A percentile compares a stretch with the other conserved stretches of the same genome.
Conservation (phyloP, 257 asterid species). For the Mitragyna speciosa region DNA sequence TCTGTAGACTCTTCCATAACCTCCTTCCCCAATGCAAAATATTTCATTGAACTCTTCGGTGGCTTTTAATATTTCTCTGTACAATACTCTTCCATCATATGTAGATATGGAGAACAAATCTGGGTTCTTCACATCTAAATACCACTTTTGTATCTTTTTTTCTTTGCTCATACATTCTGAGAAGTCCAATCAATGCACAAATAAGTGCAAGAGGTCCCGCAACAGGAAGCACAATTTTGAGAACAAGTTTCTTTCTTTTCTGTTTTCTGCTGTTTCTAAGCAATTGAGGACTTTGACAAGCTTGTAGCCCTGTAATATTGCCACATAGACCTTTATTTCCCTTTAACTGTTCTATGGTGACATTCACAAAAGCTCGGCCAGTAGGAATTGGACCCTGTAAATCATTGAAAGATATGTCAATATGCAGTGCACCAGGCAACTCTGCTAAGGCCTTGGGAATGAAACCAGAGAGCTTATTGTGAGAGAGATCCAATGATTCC, state of each 20-base stretch:
- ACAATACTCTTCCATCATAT: conserved; percentile 30
- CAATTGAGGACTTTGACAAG: conserved; percentile 15
- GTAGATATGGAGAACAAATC: conserved; percentile 18
- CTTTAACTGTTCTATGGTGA: conserved; percentile 22
- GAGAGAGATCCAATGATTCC: conserved; percentile 33
- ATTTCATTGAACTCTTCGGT: conserved; percentile 26
- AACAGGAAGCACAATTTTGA: conserved; percentile 7
- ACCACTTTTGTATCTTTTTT: background rate
- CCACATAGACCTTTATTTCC: conserved; percentile 39
- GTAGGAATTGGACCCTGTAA: conserved; percentile 40
- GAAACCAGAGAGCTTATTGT: conserved; percentile 35
- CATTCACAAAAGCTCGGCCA: conserved; percentile 25
- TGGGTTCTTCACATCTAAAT: background rate
- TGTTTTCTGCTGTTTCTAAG: background rate
- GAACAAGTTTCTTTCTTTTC: background rate
- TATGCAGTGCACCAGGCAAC: conserved; percentile 16
- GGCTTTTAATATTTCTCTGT: conserved; percentile 25
- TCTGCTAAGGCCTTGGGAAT: conserved; percentile 23
- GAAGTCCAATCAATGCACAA: background rate
- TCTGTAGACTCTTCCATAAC: conserved; percentile 28
- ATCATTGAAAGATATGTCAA: conserved; percentile 40
- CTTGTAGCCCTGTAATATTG: conserved; percentile 26
- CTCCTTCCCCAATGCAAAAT: conserved; percentile 34
- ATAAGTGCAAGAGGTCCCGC: conserved; percentile 20
- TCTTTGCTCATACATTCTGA: background rate